Percentiles rank a stretch among this genome's conserved stretches.
Evolutionary conservation across 495 filamentous ascomycete genomes (phyloP).

Genomic region (Podospora pseudocomata): DNA sequence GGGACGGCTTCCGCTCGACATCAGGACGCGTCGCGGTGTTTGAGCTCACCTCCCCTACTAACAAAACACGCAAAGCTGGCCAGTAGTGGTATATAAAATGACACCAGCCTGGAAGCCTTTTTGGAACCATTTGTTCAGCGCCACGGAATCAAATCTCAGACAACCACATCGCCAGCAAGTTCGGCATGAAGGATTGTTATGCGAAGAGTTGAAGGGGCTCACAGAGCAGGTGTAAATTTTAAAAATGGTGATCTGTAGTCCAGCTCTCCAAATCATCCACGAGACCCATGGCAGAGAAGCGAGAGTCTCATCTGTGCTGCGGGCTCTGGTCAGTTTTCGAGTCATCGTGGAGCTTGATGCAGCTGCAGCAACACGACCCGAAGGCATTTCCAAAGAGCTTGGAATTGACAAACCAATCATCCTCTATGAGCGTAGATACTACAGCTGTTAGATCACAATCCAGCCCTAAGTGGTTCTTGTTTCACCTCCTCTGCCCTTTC

Average conservation of each 20-base stretch:
- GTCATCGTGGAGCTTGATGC: background rate
- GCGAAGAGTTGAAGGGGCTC: no score
- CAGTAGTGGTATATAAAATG: no score
- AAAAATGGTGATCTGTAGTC: no score
- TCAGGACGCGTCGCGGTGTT: background rate
- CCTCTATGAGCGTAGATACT: background rate
- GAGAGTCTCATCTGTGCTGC: background rate
- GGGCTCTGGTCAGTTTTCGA: background rate
- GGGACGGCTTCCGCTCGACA: background rate
- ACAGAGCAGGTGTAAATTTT: no score
- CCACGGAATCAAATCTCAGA: no score
- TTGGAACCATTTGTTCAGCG: no score
- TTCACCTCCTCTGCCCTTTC: slow-evolving; percentile 25
- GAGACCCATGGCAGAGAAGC: background rate
- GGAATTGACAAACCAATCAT: background rate
- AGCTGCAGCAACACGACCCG: background rate
- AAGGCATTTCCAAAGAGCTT: background rate
- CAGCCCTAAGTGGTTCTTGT: background rate
- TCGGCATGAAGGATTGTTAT: no score
- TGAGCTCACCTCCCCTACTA: no score
- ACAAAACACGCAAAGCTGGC: no score
- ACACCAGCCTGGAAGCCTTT: no score
- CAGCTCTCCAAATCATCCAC: no score
- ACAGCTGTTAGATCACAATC: background rate
- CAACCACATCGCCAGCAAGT: no score